Evolutionary conservation across 2,329 filamentous ascomycete genomes (phyloP).

Genomic region (Stachybotrys chartarum): DNA sequence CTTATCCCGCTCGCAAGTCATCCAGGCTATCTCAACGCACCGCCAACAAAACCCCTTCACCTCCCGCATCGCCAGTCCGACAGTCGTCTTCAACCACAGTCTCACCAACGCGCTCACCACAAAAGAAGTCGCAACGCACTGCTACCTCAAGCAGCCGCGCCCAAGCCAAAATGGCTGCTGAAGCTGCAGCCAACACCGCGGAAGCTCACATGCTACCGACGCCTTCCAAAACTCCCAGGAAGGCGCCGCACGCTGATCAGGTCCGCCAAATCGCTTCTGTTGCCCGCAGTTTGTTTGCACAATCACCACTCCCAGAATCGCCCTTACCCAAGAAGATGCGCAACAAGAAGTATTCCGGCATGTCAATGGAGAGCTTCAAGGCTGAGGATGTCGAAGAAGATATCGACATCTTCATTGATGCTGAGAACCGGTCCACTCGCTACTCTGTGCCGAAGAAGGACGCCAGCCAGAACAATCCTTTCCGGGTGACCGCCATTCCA

Average conservation of each 20-base stretch:
- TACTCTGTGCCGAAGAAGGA: slow-evolving; percentile 55
- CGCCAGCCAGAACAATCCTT: slow-evolving; percentile 60
- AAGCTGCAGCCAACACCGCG: slow-evolving; percentile 35
- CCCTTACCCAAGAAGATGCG: slow-evolving; percentile 55
- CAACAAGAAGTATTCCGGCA: slow-evolving; percentile 48
- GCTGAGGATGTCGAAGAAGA: slow-evolving; percentile 47
- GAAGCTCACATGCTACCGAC: slow-evolving; percentile 63
- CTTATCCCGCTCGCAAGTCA: slow-evolving; percentile 65
- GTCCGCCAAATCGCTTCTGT: slow-evolving; percentile 44
- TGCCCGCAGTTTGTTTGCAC: slow-evolving; percentile 56
- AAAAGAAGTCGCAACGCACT: slow-evolving; percentile 42
- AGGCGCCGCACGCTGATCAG: slow-evolving; percentile 43
- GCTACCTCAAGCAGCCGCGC: slow-evolving; percentile 41
- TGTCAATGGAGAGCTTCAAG: slow-evolving; percentile 50
- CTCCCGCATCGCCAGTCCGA: slow-evolving; percentile 28
- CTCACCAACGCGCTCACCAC: slow-evolving; percentile 38
- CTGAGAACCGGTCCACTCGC: slow-evolving; percentile 53
- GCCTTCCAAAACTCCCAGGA: slow-evolving; percentile 70
- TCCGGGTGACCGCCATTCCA: slow-evolving; percentile 35
- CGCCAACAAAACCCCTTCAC: slow-evolving; percentile 49
- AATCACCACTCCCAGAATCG: slow-evolving; percentile 37
- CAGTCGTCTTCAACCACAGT: slow-evolving; percentile 19
- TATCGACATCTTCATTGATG: slow-evolving; percentile 73
- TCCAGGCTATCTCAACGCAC: slow-evolving; percentile 52
- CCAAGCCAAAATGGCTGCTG: slow-evolving; percentile 35